phyloP scores from a whole-genome alignment of 352 stramenopile genomes.

The Phytopythium mirpurense region DNA sequence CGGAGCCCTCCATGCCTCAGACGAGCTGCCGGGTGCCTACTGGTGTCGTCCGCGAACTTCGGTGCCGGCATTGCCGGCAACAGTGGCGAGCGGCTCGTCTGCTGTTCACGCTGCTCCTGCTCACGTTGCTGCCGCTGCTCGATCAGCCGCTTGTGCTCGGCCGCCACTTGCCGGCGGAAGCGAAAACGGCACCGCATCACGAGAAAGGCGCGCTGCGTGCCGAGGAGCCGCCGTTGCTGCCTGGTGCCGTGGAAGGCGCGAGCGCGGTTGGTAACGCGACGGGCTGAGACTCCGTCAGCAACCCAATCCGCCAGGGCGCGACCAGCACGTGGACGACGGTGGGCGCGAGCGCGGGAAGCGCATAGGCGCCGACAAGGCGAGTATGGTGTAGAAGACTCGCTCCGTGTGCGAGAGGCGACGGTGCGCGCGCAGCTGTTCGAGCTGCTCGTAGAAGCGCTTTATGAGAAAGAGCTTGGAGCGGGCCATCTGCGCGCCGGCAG shows the following conservation, averaged over 20 bases:
- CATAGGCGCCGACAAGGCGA: slow-evolving; percentile 47
- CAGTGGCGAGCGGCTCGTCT: slow-evolving; percentile 9
- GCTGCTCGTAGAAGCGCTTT: slow-evolving; percentile 83
- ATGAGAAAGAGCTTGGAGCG: slow-evolving; percentile 96
- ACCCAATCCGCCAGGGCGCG: too few relatives aligned
- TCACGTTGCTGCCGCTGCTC: slow-evolving; percentile 15
- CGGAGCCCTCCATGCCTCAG: slow-evolving; percentile 50
- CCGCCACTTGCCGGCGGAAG: slow-evolving; percentile 25
- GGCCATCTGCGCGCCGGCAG: slow-evolving; percentile 87
- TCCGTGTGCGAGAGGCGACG: slow-evolving; percentile 61
- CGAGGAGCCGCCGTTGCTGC: slow-evolving; percentile 45
- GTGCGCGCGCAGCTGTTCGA: slow-evolving; percentile 85
- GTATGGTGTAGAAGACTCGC: slow-evolving; percentile 66
- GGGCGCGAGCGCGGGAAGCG: slow-evolving; percentile 55
- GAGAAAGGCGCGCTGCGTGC: slow-evolving; percentile 42
- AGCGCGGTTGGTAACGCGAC: too few relatives aligned
- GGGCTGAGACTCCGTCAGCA: too few relatives aligned
- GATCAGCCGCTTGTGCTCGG: slow-evolving; percentile 17
- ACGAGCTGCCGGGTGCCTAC: slow-evolving; percentile 63
- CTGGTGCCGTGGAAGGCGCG: slow-evolving; percentile 47
- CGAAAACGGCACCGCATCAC: slow-evolving; percentile 71
- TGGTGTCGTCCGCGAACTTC: slow-evolving; percentile 54
- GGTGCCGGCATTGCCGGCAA: slow-evolving; percentile 13
- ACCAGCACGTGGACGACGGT: slow-evolving; percentile 46
- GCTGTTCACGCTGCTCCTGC: slow-evolving; percentile 19